Evolutionary conservation across 2,329 filamentous ascomycete species (phyloP), one percentile per base, ranked within the genome.

Genomic region (Phialemonium atrogriseum): DNA sequence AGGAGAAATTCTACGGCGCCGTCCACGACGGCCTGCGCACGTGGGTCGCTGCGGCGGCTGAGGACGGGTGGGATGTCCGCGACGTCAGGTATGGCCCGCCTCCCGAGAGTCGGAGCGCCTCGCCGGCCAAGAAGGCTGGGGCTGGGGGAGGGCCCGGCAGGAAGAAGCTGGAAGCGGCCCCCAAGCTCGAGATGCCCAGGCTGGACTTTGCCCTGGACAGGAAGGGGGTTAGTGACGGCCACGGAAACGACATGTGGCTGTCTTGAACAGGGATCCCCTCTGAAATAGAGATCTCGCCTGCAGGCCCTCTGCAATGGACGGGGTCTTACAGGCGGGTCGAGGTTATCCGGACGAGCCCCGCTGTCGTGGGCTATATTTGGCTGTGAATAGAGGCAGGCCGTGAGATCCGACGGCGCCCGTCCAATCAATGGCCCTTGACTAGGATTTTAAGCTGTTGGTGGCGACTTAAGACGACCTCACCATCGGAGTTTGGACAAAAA

Each of bases 1-100:
- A 96, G 55, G 88, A 95, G 58, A 96, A 96, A 55, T 94, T 96
- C 55, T 96, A 98, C 53, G 83, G 84, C 3, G 78, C 83, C 29
- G 84, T 98, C 4, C 91, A 98, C 53, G 85, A 89, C 46, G 86
- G 80, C 2, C 66, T 96, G 41, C 77, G 83, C 33, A 88, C 84
- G 6, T 98, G 89, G 88, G 83, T 95, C 12, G 80, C 80, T 1
- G 91, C 89, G 1, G 88, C 86, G 0, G 70, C 68, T 17, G 87
- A 88, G 38, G 91, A 98, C 56, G 84, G 77, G 27, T 98, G 91
- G 89, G 77, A 86, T 30, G 80, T 87, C 25, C 70, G 72, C 32
- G 78, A 82, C 48, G 88, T 96, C 15, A 70, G 88, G 32, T 85
- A 81, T 54, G 84, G 84, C 0, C 78, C 78, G 24, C 58, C 64